Evolutionary conservation across 768 basidiomycete genomes (phyloP), one percentile per base, ranked within the genome.

Genomic region (Auricularia sp.): DNA sequence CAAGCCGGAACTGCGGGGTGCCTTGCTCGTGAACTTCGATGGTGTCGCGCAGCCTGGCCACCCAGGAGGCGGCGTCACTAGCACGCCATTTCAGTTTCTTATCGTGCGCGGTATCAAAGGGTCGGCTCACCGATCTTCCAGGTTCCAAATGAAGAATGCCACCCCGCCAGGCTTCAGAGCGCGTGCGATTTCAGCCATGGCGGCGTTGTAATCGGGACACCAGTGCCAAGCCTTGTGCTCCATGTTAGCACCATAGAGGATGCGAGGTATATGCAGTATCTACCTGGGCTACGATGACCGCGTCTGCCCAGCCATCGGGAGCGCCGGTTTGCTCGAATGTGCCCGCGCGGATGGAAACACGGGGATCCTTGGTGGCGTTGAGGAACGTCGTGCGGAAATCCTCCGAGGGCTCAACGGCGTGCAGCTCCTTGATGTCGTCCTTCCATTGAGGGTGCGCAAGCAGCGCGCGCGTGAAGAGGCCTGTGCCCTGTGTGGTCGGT

Each of bases 381-480:
- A 16, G 8, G 44, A 66, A 36, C 4, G 87, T 75, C 16, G 80
- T 82, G 66, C 85, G 78, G 76, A 93, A 97, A 2, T 82, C 77
- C 3, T 80, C 76, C 73, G 36, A 90, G 16, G 95, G 95, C 73
- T 98, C 95, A 36, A 94, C 71, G 3, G 90, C 91, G 61, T 79
- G 79, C 18, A 95, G 72, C 58, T 79, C 73, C 35, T 76, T 77
- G 60, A 93, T 77, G 64, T 71, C 72, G 53, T 73, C 71, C 18
- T 81, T 69, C 82, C 82, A 86, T 44, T 78, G 80, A 18, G 79
- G 77, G 72, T 90, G 82, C 5, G 83, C 81, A 47, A 95, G 77
- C 29, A 96, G 74, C 3, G 91, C 87, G 10, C 91, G 84, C 11
- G 93, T 91, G 74, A 94, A 96, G 63, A 97, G 85, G 14, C 93